Percentiles rank a stretch among this genome's conserved stretches.
Conservation (phyloP, 768 basidiomycete genomes). For the Suillus spraguei region DNA sequence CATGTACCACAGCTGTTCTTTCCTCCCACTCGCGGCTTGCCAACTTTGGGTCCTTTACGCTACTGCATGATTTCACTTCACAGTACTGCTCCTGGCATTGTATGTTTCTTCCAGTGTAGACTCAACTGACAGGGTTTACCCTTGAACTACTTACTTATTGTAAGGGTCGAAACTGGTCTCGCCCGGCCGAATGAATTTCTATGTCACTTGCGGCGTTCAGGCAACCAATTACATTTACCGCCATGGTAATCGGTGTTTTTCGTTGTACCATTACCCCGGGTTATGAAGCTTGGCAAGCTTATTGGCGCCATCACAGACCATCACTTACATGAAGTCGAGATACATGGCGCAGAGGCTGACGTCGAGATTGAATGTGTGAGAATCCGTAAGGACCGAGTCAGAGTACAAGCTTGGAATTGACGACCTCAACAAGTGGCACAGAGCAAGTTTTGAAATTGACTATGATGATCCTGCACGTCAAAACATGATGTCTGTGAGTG, state of each 20-base stretch:
- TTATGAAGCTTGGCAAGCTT: background rate
- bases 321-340: background rate
- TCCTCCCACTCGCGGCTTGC: too few relatives aligned
- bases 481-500: too few relatives aligned
- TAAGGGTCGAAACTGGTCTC: background rate
- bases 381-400: background rate
- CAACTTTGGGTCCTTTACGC: too few relatives aligned
- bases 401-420: background rate
- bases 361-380: background rate
- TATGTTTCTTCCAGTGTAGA: background rate
- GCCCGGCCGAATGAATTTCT: background rate
- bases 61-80: background rate
- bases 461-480: background rate
- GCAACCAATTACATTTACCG: background rate
- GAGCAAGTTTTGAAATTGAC: background rate
- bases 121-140: background rate
- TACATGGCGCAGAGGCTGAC: background rate
- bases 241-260: background rate
- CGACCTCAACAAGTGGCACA: background rate
- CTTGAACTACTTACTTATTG: too few relatives aligned
- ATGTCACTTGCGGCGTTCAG: background rate
- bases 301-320: background rate
- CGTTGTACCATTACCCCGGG: background rate
- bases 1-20: too few relatives aligned
- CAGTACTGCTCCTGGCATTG: background rate